These are phyloP conservation scores for Corchorus capsularis DNA, from an alignment of 345 rosid species.

Conservation along the genomic window DNA sequence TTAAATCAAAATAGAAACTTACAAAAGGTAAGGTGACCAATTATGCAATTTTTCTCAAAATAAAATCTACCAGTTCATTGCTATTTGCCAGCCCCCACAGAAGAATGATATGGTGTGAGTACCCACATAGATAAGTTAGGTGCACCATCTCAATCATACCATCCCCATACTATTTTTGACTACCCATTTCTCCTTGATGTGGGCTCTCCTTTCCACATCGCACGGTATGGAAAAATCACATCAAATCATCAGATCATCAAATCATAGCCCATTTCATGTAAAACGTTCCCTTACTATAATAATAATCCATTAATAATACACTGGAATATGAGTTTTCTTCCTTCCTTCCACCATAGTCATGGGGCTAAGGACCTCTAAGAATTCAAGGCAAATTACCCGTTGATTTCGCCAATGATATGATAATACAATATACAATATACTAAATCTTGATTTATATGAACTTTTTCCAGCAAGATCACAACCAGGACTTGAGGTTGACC, in stretches of 20 bases:
- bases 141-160: conserved; percentile 38
- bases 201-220: conserved; percentile 16
- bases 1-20: too few relatives aligned
- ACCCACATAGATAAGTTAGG: conserved; percentile 42
- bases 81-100: conserved; percentile 1
- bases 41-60: too few relatives aligned
- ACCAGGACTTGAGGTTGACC: conserved; percentile 34
- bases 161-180: conserved; percentile 24
- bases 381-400: conserved; percentile 3
- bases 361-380: neutral
- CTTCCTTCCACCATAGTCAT: too few relatives aligned
- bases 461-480: conserved; percentile 38
- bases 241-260: conserved; percentile 13
- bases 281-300: neutral
- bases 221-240: conserved; percentile 5
- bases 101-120: conserved; percentile 41
- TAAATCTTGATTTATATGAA: neutral
- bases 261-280: neutral
- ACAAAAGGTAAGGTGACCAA: too few relatives aligned
- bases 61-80: neutral
- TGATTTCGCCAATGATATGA: conserved; percentile 10
- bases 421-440: too few relatives aligned
- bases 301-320: neutral
- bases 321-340: conserved; percentile 2
- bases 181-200: conserved; percentile 24